Evolutionary conservation across 192 early-diverging fungal genomes (phyloP), one percentile per base, ranked within the genome.

Genomic region (Backusella morwellensis): DNA sequence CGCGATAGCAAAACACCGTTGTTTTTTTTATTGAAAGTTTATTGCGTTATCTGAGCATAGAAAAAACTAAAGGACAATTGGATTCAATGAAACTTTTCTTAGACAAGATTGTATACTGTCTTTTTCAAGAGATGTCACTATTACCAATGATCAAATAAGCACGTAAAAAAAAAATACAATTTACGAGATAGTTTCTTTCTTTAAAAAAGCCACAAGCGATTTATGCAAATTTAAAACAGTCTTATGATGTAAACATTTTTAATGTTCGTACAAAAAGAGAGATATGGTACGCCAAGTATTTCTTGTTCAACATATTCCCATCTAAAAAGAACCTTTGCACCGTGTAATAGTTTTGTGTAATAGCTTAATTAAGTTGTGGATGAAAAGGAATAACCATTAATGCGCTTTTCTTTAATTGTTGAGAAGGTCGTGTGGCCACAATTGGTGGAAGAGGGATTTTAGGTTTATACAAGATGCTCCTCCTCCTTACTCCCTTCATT

Each of bases 151-250:
- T 6, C 17, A 19, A n/a, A 50, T 15, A 14, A n/a, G 0, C 5
- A 50, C 19, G 4, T 17, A n/a, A 50, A 50, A 12, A n/a, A n/a
- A 7, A 40, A 7, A 40, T 11, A 7, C 38, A 40, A 40, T 40
- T 11, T 44, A 44, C 12, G 15, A 17, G 42, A 4, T 0, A 3
- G 4, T 40, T 11, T 40, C 38, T 40, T 11, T 23, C 50, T 8
- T 54, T 50, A 15, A 56, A 56, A 26, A 59, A 59, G 56, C 21
- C 23, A 26, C 12, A 63, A 23, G 29, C 56, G 21, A n/a, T 21
- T 54, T 54, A 54, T 54, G 52, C 52, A 63, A 63, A 63, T 56
- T 56, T 63, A 26, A 63, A 63, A 63, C 56, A 63, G 56, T 63
- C 56, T 63, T 63, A 23, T 63, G 56, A 29, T 26, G 29, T 63